phyloP scores from a whole-genome alignment of 2,329 filamentous ascomycete genomes.

The Fusarium staphyleae region DNA sequence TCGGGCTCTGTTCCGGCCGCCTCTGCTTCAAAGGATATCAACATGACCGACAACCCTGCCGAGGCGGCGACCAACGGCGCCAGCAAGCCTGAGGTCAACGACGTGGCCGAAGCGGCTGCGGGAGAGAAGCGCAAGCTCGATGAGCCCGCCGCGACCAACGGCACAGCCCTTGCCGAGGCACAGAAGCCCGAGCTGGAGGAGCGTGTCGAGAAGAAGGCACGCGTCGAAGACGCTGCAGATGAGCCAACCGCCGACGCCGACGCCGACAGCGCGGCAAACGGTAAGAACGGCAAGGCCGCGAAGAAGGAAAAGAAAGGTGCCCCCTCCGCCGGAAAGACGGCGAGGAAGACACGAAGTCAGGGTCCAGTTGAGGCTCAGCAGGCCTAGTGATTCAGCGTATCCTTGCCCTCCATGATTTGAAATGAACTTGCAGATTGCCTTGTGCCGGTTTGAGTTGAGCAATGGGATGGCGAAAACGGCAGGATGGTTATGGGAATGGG shows the following conservation, averaged over 20 bases:
- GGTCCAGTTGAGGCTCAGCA: constrained; percentile 46
- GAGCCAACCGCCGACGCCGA: constrained; percentile 28
- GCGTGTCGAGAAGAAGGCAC: constrained; percentile 51
- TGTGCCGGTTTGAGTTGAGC: constrained; percentile 6
- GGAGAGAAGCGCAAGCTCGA: constrained; percentile 53
- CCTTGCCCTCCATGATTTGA: too few species aligned
- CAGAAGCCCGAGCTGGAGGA: constrained; percentile 42
- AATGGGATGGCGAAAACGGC: constrained; percentile 36
- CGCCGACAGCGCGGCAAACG: constrained; percentile 31
- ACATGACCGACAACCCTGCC: constrained; percentile 22
- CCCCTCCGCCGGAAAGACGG: constrained; percentile 46
- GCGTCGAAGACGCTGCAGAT: constrained; percentile 46
- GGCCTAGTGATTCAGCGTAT: not conserved
- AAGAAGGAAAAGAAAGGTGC: constrained; percentile 50
- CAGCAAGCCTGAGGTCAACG: constrained; percentile 28
- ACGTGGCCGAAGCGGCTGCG: constrained; percentile 23
- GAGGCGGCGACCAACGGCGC: constrained; percentile 31
- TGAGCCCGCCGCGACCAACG: constrained; percentile 37
- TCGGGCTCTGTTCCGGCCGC: constrained; percentile 31
- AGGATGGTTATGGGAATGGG: constrained; percentile 20
- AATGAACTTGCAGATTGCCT: too few species aligned
- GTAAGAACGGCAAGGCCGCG: constrained; percentile 39
- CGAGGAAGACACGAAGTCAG: constrained; percentile 54
- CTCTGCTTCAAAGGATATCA: constrained; percentile 32
- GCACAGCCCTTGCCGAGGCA: constrained; percentile 9